Evolutionary conservation across 2,329 filamentous ascomycete genomes (phyloP), one percentile per base, ranked within the genome.

Genomic region (Arthrinium phaeospermum): DNA sequence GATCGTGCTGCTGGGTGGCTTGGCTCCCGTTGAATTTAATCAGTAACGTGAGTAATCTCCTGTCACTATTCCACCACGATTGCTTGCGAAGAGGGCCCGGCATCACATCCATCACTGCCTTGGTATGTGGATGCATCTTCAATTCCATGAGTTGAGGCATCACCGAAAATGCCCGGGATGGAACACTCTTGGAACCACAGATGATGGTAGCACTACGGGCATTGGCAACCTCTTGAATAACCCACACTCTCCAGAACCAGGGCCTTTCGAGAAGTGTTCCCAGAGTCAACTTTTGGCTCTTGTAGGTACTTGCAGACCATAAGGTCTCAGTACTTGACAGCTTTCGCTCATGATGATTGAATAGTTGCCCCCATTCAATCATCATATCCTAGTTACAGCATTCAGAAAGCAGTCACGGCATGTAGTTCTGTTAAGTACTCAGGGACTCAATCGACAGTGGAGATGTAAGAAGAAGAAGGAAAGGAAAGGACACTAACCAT

Each of bases 191-290:
- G 7, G 10, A 16, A 22, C 69, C 53, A 4, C 69, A 64, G 3
- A 41, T 22, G 12, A 70, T 24, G n/a, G 10, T 14, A 1, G 53
- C 69, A 1, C 12, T 24, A 13, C 69, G 34, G 13, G 69, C 69
- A 8, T 45, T 71, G 41, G 69, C 69, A 16, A 71, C 53, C n/a
- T 71, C 69, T 16, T 71, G 69, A 3, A 71, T 46, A 1, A 71
- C 16, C 69, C 69, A 71, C 8, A 71, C 69, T 47, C 69, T 49
- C 30, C 22, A 27, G 44, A 71, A 71, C 69, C 69, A 71, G 27
- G 69, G 10, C 16, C 34, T n/a, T 4, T 45, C 2, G 3, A 61
- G 3, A 6, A 46, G 30, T 2, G 16, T 1, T 8, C 1, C 22
- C 3, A 70, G 22, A 8, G 19, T 13, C 12, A 24, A 12, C n/a